Base-by-base conservation (phyloP, 2,329 filamentous ascomycete genomes). In the Fusarium sp. region DNA sequence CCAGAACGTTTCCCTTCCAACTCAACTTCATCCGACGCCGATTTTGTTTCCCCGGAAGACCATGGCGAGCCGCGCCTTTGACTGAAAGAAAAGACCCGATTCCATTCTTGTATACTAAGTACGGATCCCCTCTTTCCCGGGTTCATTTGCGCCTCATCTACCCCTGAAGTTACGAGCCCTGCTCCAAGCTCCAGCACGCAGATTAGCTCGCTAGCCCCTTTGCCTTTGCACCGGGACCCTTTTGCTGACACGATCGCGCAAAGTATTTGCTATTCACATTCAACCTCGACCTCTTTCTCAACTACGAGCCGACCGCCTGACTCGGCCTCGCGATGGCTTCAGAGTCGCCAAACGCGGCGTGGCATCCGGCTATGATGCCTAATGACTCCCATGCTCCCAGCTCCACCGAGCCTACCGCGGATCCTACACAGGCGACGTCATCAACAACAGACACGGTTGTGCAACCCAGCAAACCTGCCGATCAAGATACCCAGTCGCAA, bases 291-390 rank as follows among this genome's bases (percentile, higher is more conserved):
- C 43, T 35, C 65, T 65, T 50, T 58, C 73, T 52, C 62, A 62
- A 59, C 62, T 24, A 67, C 59, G 59, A 78, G 69, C 45, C 52
- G 71, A 52, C 24, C 54, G 56, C 54, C 67, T 66, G 52, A 71
- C 70, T 67, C 65, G 72, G 72, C 76, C 72, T 75, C 66, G 79
- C 68, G 67, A 86, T 86, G 84, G 82, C 82, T 74, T 77, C 79
- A 73, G 83, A 82, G 77, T 72, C 76, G 65, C 75, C 79, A 61
- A 80, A 79, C 69, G 77, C 83, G 63, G 81, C 83, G 77, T 85
- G 84, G 84, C 82, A 85, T 73, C 83, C 84, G 74, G 83, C 84
- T 59, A 75, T 83, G 68, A 83, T 85, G 80, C 84, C 85, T 35
- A 81, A 81, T 67, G 80, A 81, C 67, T 35, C 68, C 65, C 77